Evolutionary conservation across 129 eudicot species (phyloP).

Genomic region (Saposhnikovia divaricata): DNA sequence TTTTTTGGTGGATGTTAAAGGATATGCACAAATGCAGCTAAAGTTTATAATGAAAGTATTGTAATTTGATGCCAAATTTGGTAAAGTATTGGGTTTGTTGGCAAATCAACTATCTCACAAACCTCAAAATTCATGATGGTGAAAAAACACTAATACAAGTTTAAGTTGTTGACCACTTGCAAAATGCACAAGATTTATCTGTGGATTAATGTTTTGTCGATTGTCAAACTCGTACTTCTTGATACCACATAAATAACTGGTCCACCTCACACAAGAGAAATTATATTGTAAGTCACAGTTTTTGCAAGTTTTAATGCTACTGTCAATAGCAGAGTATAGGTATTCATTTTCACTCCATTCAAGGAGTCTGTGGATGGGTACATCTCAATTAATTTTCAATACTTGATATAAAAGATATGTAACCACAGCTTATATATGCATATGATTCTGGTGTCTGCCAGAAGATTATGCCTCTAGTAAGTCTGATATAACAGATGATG

Average conservation of each 20-base stretch:
- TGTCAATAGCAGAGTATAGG: conserved; percentile 7
- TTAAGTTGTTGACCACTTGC: conserved; percentile 30
- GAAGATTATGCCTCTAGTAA: conserved; percentile 10
- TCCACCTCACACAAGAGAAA: conserved; percentile 5
- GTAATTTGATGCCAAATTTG: conserved; percentile 19
- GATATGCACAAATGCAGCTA: not conserved
- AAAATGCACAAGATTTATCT: conserved; percentile 6
- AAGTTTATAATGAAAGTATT: not conserved
- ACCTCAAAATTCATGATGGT: conserved; percentile 45
- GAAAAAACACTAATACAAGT: conserved; percentile 19
- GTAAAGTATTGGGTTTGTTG: conserved; percentile 18
- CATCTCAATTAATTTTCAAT: not conserved
- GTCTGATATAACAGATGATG: conserved; percentile 8
- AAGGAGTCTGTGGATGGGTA: conserved; percentile 11
- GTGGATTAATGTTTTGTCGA: conserved; percentile 7
- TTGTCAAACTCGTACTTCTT: conserved; percentile 5
- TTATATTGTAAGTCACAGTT: not conserved
- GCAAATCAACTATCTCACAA: conserved; percentile 47
- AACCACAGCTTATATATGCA: not conserved
- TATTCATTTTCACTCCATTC: conserved; percentile 21
- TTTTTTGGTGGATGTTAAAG: not conserved
- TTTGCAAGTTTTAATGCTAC: conserved; percentile 13
- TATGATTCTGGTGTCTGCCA: conserved; percentile 5
- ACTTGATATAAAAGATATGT: not conserved
- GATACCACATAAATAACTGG: not conserved